A percentile compares a stretch with the other conserved stretches of the same genome.
These are phyloP conservation scores for Aspergillus leporis DNA, from an alignment of 495 filamentous ascomycete genomes.

Conservation along the genomic window DNA sequence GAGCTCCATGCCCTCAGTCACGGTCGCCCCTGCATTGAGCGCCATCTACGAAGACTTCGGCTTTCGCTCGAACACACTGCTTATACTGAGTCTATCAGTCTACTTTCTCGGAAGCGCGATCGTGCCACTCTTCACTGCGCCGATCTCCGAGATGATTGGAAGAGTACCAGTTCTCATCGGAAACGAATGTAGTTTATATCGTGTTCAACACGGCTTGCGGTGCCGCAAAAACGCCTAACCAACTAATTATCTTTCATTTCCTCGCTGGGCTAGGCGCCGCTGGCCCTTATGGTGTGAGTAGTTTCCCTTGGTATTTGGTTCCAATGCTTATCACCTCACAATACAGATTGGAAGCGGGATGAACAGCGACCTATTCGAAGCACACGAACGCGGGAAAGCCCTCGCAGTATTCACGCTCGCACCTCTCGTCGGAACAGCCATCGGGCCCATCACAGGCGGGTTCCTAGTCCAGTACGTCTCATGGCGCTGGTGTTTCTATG, in stretches of 20 bases:
- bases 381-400: conserved; percentile 54
- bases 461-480: conserved; percentile 57
- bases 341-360: conserved; percentile 30
- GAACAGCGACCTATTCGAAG: conserved; percentile 29
- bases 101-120: conserved; percentile 50
- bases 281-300: conserved; percentile 35
- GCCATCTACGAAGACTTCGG: conserved; percentile 54
- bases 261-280: conserved; percentile 49
- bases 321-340: no score
- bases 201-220: conserved; percentile 56
- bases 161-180: conserved; percentile 51
- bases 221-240: conserved; percentile 42
- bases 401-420: conserved; percentile 52
- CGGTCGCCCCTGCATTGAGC: conserved; percentile 63
- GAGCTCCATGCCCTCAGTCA: conserved; percentile 55
- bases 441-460: conserved; percentile 49
- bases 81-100: conserved; percentile 52
- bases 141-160: conserved; percentile 62
- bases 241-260: conserved; percentile 54
- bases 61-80: conserved; percentile 44
- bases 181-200: conserved; percentile 52
- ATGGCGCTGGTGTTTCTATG: conserved; percentile 58
- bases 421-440: conserved; percentile 52
- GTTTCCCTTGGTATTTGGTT: neutral
- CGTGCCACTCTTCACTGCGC: conserved; percentile 55